A percentile compares a stretch with the other conserved stretches of the same genome.
Conservation (phyloP, 768 basidiomycete genomes). For the Tricholoma flavovirens region DNA sequence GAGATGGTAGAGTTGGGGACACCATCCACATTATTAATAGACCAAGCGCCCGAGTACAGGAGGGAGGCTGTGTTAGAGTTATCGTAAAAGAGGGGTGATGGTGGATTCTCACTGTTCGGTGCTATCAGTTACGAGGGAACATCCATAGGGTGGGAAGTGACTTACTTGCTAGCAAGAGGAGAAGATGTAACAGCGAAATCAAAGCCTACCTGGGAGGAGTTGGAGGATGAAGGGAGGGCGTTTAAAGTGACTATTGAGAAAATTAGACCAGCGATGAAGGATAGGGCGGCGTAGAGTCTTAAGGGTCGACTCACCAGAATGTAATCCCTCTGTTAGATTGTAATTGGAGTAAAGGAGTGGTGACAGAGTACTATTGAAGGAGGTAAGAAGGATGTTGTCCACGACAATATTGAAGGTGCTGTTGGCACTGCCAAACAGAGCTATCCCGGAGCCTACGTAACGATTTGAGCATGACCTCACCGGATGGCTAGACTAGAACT, state of each 20-base stretch:
- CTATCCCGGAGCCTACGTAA: conserved; percentile 11
- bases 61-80: conserved; percentile 10
- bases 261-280: not conserved
- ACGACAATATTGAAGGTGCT: conserved; percentile 13
- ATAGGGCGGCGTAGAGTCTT: not conserved
- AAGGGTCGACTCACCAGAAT: conserved; percentile 4
- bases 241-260: conserved; percentile 11
- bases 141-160: not conserved
- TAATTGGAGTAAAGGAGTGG: conserved; percentile 11
- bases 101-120: conserved; percentile 10
- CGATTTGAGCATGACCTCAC: not conserved
- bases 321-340: conserved; percentile 7
- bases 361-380: not conserved
- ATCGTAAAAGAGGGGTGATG: conserved; percentile 14
- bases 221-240: conserved; percentile 5
- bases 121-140: not conserved
- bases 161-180: conserved; percentile 9
- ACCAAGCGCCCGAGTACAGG: conserved; percentile 11
- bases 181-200: conserved; percentile 9
- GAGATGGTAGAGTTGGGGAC: conserved; percentile 14
- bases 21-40: conserved; percentile 5
- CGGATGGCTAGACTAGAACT: not conserved
- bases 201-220: conserved; percentile 8
- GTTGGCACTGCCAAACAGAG: conserved; percentile 9
- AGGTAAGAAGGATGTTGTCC: conserved; percentile 7